Evolutionary conservation across 345 rosid genomes (phyloP).

Genomic region (Populus ilicifolia): DNA sequence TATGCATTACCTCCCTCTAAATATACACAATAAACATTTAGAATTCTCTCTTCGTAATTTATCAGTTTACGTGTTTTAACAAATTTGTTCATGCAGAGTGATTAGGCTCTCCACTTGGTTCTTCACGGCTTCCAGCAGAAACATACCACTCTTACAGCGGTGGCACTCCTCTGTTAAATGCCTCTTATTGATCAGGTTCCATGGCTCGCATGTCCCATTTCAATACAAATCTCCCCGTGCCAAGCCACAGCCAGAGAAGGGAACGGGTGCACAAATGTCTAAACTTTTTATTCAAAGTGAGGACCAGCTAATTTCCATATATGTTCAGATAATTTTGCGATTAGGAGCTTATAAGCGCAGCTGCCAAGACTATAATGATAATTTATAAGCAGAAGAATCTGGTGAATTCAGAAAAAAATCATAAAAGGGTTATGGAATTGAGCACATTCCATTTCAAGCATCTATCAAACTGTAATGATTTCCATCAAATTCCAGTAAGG

Average conservation of each 20-base stretch:
- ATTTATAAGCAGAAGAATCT: no score
- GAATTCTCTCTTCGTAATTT: no score
- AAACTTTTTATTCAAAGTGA: not conserved
- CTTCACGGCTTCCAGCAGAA: not conserved
- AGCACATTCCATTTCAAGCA: slow-evolving; percentile 7
- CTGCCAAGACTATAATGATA: not conserved
- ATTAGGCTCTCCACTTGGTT: not conserved
- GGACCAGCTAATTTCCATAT: not conserved
- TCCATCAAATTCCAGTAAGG: slow-evolving; percentile 11
- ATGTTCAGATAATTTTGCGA: not conserved
- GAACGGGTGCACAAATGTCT: not conserved
- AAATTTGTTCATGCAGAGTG: no score
- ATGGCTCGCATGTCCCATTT: not conserved
- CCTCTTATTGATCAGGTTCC: not conserved
- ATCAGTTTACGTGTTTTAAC: no score
- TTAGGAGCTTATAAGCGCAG: not conserved
- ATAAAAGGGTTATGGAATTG: not conserved
- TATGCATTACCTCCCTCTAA: no score
- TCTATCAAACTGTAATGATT: not conserved
- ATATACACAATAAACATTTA: no score
- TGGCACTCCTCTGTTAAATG: not conserved
- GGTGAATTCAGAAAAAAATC: not conserved
- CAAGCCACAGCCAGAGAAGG: not conserved
- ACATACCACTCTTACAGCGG: not conserved
- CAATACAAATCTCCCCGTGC: not conserved